These are phyloP conservation scores for Rhodamnia rubescens DNA, from an alignment of 345 rosid species.

Conservation along the genomic window DNA sequence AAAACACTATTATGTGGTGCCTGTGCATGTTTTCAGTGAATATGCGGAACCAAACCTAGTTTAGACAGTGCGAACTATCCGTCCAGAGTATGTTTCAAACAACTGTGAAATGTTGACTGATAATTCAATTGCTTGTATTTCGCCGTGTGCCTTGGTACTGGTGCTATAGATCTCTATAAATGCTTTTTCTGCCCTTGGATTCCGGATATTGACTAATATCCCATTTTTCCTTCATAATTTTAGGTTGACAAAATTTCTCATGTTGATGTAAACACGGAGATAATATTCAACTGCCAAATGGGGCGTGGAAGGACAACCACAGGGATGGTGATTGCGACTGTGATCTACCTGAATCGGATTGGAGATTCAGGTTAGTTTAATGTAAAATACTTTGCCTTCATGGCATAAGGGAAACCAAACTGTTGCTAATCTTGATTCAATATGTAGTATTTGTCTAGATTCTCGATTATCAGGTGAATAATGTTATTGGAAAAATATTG, in stretches of 20 bases:
- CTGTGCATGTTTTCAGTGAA: background rate
- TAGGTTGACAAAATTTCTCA: slow-evolving; percentile 84
- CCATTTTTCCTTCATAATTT: slow-evolving; percentile 6
- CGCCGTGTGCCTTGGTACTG: background rate
- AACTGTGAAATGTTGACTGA: background rate
- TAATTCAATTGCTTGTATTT: background rate
- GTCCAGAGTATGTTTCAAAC: background rate
- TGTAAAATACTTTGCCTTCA: background rate
- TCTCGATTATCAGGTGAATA: background rate
- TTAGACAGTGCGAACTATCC: background rate
- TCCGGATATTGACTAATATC: background rate
- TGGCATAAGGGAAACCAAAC: background rate
- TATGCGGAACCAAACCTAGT: background rate
- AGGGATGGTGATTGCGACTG: slow-evolving; percentile 97
- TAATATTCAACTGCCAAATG: slow-evolving; percentile 96
- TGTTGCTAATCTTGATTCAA: background rate
- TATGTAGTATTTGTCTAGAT: background rate
- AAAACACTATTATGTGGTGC: background rate
- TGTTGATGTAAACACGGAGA: slow-evolving; percentile 58
- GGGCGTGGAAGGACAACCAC: slow-evolving; percentile 99
- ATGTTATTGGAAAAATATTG: background rate
- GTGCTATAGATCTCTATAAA: background rate
- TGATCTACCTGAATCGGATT: slow-evolving; percentile 77
- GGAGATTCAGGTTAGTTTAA: slow-evolving; percentile 65
- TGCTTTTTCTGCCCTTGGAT: background rate